Evolutionary conservation across 768 basidiomycete species (phyloP).

Genomic region (Leucocoprinus birnbaumii): DNA sequence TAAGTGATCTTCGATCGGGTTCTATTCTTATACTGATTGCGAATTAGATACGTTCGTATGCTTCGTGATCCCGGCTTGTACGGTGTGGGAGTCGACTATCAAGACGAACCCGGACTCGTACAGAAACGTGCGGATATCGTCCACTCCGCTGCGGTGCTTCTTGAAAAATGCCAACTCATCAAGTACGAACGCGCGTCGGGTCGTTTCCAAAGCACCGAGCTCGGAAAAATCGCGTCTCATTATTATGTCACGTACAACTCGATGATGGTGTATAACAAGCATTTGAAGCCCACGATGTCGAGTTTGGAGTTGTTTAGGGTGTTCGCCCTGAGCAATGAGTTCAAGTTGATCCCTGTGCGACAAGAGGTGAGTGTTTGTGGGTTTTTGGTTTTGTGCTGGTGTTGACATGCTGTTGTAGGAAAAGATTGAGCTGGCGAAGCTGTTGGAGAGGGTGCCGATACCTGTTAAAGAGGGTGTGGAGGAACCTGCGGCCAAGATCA

Average conservation of each 20-base stretch:
- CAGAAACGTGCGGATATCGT: constrained; percentile 95
- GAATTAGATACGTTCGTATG: constrained; percentile 87
- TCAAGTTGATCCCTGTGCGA: constrained; percentile 54
- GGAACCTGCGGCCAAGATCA: constrained; percentile 96
- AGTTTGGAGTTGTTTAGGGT: constrained; percentile 91
- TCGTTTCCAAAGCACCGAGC: constrained; percentile 88
- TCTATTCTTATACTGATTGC: not conserved
- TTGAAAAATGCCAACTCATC: constrained; percentile 93
- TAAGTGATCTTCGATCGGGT: constrained; percentile 39
- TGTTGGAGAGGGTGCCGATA: constrained; percentile 93
- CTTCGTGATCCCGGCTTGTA: constrained; percentile 86
- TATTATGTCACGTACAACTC: constrained; percentile 95
- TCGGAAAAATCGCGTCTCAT: constrained; percentile 92
- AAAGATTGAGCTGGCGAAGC: constrained; percentile 86
- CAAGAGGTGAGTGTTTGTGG: constrained; percentile 10
- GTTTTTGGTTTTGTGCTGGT: not conserved
- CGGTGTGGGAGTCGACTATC: constrained; percentile 85
- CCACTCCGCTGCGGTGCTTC: constrained; percentile 88
- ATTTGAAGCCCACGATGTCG: constrained; percentile 84
- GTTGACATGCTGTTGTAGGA: constrained; percentile 68
- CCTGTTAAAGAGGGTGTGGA: constrained; percentile 97
- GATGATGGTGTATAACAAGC: constrained; percentile 96
- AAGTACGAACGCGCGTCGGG: constrained; percentile 91
- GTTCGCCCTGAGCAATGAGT: constrained; percentile 94
- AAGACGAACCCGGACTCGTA: constrained; percentile 58